These are phyloP conservation scores for Straminergon stramineum DNA, from an alignment of 225 moss, liverwort and hornwort species.

Conservation along the genomic window DNA sequence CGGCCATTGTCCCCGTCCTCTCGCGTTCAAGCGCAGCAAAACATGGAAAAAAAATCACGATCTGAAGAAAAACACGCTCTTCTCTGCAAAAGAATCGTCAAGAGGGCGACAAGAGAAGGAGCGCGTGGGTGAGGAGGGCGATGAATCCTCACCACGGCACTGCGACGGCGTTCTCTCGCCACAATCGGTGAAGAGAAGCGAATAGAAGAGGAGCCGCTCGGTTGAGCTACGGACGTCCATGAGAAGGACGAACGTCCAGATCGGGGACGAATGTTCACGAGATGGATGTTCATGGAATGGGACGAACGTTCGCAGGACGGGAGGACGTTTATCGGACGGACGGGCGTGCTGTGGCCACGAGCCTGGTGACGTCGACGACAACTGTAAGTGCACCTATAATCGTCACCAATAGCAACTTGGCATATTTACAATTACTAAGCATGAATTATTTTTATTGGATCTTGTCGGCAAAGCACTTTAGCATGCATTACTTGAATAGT, in stretches of 20 bases:
- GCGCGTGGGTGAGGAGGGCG: neutral
- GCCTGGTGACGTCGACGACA: neutral
- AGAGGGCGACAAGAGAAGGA: neutral
- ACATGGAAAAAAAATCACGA: neutral
- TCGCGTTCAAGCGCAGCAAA: neutral
- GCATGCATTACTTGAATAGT: neutral
- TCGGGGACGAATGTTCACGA: neutral
- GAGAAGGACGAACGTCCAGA: neutral
- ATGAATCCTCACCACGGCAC: neutral
- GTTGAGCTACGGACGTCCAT: neutral
- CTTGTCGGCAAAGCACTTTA: neutral
- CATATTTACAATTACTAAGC: neutral
- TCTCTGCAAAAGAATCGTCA: neutral
- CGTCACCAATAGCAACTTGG: neutral
- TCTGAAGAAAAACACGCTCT: neutral
- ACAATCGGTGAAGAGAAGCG: neutral
- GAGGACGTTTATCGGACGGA: neutral
- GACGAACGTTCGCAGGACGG: neutral
- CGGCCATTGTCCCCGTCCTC: constrained; percentile 1
- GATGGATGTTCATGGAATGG: neutral
- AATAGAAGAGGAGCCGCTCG: neutral
- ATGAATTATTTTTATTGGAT: neutral
- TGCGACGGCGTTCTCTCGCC: neutral
- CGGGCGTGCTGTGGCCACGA: neutral
- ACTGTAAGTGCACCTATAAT: neutral